These are phyloP conservation scores for Rachicladosporium sp. DNA, from an alignment of 2,329 filamentous ascomycete genomes.

Conservation along the genomic window DNA sequence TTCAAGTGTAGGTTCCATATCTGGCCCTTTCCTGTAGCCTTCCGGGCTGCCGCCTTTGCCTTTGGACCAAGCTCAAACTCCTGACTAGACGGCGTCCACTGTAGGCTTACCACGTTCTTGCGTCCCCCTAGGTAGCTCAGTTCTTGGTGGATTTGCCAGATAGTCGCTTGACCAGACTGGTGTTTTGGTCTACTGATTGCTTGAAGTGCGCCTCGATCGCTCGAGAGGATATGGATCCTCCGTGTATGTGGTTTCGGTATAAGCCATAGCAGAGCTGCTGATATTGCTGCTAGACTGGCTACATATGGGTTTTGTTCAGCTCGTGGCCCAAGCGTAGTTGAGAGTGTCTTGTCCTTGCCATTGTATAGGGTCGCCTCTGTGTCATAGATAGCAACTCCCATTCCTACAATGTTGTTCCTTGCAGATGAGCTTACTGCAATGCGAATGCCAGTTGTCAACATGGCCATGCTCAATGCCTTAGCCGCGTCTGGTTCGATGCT, in stretches of 20 bases:
- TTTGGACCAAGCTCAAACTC: not conserved
- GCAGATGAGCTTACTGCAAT: too few species aligned
- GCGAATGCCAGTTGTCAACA: not conserved
- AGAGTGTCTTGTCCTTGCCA: too few species aligned
- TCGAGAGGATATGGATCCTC: not conserved
- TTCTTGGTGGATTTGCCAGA: not conserved
- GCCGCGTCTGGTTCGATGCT: too few species aligned
- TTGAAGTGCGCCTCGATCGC: not conserved
- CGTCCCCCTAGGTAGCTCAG: not conserved
- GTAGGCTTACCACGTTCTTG: not conserved
- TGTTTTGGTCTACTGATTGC: not conserved
- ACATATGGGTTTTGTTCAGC: too few species aligned
- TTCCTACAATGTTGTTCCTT: constrained; percentile 1
- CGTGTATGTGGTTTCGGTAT: not conserved
- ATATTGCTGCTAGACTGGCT: too few species aligned
- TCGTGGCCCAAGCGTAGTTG: too few species aligned
- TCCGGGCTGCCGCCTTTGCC: constrained; percentile 1
- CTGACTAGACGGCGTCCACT: not conserved
- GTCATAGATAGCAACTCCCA: not conserved
- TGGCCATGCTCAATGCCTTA: too few species aligned
- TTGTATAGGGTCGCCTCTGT: not conserved
- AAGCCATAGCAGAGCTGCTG: too few species aligned
- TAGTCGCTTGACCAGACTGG: not conserved
- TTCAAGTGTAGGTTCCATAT: too few species aligned
- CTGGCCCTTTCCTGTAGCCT: not conserved